These are phyloP conservation scores for Cyclotella baltica DNA, from an alignment of 108 stramenopile species.

Conservation along the genomic window DNA sequence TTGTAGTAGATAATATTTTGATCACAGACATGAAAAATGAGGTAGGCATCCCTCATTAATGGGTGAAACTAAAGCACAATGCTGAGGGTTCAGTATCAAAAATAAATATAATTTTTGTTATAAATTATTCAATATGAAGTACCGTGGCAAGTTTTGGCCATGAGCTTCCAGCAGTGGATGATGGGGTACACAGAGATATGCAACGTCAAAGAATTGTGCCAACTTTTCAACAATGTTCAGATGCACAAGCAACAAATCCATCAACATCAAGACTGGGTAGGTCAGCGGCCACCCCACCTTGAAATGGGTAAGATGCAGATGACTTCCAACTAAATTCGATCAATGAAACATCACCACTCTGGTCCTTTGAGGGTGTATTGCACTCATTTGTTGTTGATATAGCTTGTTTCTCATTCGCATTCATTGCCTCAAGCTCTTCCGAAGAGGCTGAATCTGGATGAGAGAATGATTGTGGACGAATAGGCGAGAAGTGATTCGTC, in stretches of 20 bases:
- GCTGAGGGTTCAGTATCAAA: no score
- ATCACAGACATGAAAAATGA: no score
- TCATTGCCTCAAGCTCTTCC: neutral
- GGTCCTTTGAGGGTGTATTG: conserved; percentile 13
- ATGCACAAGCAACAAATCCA: neutral
- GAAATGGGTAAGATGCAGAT: neutral
- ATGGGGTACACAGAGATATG: neutral
- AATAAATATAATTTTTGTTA: no score
- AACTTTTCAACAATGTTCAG: neutral
- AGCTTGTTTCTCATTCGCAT: neutral
- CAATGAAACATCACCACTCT: conserved; percentile 5
- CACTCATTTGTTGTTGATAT: neutral
- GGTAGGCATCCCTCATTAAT: no score
- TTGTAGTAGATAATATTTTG: no score
- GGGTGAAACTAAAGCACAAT: no score
- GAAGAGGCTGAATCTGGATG: neutral
- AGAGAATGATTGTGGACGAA: conserved; percentile 1
- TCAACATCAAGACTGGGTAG: conserved; percentile 6
- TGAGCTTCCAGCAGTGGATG: no score
- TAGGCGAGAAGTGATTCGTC: conserved; percentile 15
- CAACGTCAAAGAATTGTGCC: neutral
- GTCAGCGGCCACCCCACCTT: neutral
- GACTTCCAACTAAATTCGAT: conserved; percentile 24
- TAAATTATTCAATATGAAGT: no score
- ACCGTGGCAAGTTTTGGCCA: no score